Base-by-base conservation (phyloP, 768 basidiomycete species). In the Dentipellis fragilis region DNA sequence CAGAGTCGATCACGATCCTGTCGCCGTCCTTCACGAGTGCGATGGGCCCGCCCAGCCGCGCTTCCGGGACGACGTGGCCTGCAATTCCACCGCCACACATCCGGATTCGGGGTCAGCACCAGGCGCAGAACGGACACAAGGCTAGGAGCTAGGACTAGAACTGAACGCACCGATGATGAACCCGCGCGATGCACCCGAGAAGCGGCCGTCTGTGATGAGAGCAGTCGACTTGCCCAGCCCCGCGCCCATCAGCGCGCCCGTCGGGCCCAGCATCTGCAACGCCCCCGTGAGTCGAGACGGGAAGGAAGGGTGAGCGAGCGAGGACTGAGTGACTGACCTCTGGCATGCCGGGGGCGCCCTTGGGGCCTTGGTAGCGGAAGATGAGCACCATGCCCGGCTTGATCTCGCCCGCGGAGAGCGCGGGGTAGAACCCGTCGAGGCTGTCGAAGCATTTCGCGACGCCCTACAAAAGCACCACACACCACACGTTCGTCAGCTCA, bases 281-380 rank as follows among this genome's bases (percentile, higher is more conserved):
- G 29, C 29, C 3, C 6, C 3, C 29, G 29, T 29, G 6, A 6
- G 29, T 29, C 29, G 6, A 6, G 29, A 6, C 29, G 29, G 29
- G 29, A 29, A 29, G 6, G 36, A 49, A 4, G 34, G 47, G 19
- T 17, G 29, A 29, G 6, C 3, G 6, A 29, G 6, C 3, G 29
- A 50, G 48, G 23, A 17, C 19, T 16, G 37, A 47, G 23, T 10
- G 14, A 51, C 65, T 38, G 54, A 80, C 80, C 73, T 93, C 90
- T 9, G 91, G 91, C 89, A 91, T 92, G 21, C 91, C 91, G 23
- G 89, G 92, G n/a, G 81, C 91, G 23, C 91, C 90, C 67, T 88
- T 91, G 0, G 92, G 90, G 11, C 91, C 91, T 71, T 89, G 87
- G 68, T 93, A 93, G 57, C 91, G 79, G 73, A 93, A 85, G 47